phyloP scores from a whole-genome alignment of 169 alveolate species.

The Eimeria necatrix region DNA sequence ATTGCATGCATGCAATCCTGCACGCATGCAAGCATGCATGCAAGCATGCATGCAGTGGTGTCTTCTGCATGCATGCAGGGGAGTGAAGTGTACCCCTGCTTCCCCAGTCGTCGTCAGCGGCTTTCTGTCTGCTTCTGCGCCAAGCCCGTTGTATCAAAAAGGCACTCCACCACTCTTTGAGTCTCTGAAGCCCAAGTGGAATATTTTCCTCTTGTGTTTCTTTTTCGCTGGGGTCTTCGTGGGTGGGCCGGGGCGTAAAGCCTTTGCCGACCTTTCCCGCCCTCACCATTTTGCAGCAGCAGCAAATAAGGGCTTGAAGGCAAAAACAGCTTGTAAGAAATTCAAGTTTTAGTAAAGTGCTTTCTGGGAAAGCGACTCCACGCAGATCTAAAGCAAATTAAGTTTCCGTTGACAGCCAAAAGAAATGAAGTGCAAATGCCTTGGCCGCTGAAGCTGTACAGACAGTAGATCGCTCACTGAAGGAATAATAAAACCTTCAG shows the following conservation, averaged over 20 bases:
- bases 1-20: background rate
- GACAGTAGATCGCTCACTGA: too few relatives aligned
- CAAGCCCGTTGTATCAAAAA: constrained; percentile 40
- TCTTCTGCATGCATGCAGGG: background rate
- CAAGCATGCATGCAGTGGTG: too few relatives aligned
- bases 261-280: constrained; percentile 60
- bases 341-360: background rate
- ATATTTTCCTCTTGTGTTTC: background rate
- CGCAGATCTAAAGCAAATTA: too few relatives aligned
- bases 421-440: too few relatives aligned
- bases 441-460: too few relatives aligned
- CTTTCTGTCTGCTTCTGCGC: constrained; percentile 3
- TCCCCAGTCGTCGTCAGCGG: background rate
- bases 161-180: constrained; percentile 58
- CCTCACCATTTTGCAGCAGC: constrained; percentile 52
- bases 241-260: background rate
- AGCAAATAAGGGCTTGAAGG: too few relatives aligned
- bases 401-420: too few relatives aligned
- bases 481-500: too few relatives aligned
- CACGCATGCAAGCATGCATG: background rate
- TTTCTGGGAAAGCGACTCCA: too few relatives aligned
- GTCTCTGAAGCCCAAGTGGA: background rate
- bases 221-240: background rate
- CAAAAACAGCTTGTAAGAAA: background rate
- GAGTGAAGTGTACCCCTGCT: background rate